A percentile compares a stretch with the other conserved stretches of the same genome.
These are phyloP conservation scores for Pythium brassicae DNA, from an alignment of 352 stramenopile genomes.

Conservation along the genomic window DNA sequence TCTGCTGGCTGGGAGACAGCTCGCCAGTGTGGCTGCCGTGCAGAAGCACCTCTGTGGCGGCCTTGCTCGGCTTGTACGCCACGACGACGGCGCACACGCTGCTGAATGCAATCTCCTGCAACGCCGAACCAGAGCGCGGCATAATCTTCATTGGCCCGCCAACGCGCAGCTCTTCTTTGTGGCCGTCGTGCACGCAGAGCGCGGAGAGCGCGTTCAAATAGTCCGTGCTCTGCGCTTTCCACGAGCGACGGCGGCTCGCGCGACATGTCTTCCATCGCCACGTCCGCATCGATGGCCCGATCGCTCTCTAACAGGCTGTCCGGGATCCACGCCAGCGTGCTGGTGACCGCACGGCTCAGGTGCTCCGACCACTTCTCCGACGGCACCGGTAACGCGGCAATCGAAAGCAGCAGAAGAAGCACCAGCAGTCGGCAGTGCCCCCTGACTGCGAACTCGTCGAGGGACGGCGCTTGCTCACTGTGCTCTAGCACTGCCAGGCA, in stretches of 20 bases:
- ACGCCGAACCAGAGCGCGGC: slow-evolving; percentile 53
- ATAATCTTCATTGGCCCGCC: slow-evolving; percentile 81
- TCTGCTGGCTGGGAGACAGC: slow-evolving; percentile 20
- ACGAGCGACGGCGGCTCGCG: slow-evolving; percentile 53
- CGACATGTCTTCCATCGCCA: slow-evolving; percentile 83
- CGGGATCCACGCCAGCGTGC: slow-evolving; percentile 47
- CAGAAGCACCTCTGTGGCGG: slow-evolving; percentile 73
- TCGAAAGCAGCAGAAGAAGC: too few relatives aligned
- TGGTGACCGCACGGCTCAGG: slow-evolving; percentile 58
- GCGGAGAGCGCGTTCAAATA: slow-evolving; percentile 72
- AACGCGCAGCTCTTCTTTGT: slow-evolving; percentile 81
- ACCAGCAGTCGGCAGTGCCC: too few relatives aligned
- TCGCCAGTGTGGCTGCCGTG: slow-evolving; percentile 39
- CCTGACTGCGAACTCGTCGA: too few relatives aligned
- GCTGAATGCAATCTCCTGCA: slow-evolving; percentile 75
- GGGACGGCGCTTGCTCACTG: too few relatives aligned
- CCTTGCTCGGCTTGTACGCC: slow-evolving; percentile 78
- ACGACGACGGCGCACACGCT: slow-evolving; percentile 71
- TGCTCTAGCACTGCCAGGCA: too few relatives aligned
- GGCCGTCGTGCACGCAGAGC: slow-evolving; percentile 75
- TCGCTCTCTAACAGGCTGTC: slow-evolving; percentile 8
- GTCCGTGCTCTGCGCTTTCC: slow-evolving; percentile 38
- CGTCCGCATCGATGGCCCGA: slow-evolving; percentile 58
- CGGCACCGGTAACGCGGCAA: too few relatives aligned
- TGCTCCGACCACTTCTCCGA: slow-evolving; percentile 68